Conservation (phyloP, 345 rosid genomes). For the Populus pruinosa region DNA sequence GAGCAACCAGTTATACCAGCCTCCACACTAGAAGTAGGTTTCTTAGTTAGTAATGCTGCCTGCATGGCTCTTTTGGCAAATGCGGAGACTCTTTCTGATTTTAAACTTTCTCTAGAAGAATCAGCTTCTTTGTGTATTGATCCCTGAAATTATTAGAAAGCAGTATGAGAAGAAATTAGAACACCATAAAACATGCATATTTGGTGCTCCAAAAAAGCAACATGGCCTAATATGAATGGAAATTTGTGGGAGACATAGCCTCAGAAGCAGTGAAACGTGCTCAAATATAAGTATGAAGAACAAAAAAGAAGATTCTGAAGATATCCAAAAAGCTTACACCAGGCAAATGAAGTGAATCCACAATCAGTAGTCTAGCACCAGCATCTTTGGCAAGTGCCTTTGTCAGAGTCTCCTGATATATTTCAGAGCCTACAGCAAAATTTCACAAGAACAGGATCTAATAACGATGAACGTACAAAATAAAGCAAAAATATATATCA, state of each 20-base stretch:
- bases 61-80: conserved; percentile 66
- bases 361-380: conserved; percentile 74
- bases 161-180: conserved; percentile 1
- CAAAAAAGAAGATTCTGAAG: not conserved
- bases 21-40: conserved; percentile 89
- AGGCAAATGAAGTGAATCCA: conserved; percentile 84
- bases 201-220: not conserved
- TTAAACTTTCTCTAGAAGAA: conserved; percentile 59
- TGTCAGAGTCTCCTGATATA: conserved; percentile 86
- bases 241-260: not conserved
- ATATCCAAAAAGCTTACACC: conserved; percentile 59
- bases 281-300: not conserved
- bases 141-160: conserved; percentile 49
- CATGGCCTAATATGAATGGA: not conserved
- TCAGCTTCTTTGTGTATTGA: conserved; percentile 63
- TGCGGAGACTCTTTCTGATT: conserved; percentile 61
- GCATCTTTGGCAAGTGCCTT: conserved; percentile 88
- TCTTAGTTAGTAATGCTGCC: conserved; percentile 60
- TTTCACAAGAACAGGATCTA: conserved; percentile 2
- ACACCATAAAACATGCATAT: not conserved
- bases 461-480: not conserved
- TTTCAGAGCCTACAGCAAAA: conserved; percentile 71
- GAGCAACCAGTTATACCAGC: conserved; percentile 93
- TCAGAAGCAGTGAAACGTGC: not conserved
- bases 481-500: not conserved